phyloP scores from a whole-genome alignment of 2,329 filamentous ascomycete genomes.

The Fusarium coffeatum region DNA sequence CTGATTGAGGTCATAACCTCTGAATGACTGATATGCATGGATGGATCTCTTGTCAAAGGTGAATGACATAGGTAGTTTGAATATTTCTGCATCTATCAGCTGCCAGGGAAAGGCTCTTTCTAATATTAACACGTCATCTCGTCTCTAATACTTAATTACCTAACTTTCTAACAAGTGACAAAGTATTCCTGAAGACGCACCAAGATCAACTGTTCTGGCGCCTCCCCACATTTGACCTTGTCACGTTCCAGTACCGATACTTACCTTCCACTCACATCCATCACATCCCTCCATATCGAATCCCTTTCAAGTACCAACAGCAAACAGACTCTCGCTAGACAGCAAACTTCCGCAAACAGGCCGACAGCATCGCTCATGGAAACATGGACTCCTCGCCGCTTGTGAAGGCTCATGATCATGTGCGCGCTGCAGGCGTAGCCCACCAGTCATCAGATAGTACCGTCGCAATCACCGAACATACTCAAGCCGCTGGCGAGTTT shows the following conservation, averaged over 20 bases:
- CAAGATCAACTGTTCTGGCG: constrained; percentile 22
- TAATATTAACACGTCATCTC: not conserved
- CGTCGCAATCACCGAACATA: constrained; percentile 87
- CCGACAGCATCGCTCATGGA: constrained; percentile 15
- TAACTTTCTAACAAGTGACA: not conserved
- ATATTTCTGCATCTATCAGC: not conserved
- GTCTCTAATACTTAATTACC: not conserved
- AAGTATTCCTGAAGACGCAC: not conserved
- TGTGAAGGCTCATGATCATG: constrained; percentile 85
- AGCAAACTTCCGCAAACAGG: not conserved
- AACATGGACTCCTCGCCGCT: constrained; percentile 55
- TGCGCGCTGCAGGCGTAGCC: constrained; percentile 82
- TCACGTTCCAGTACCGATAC: constrained; percentile 28
- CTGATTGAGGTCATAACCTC: not conserved
- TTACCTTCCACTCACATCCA: not conserved
- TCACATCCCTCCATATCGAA: constrained; percentile 1
- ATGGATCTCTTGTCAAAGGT: constrained; percentile 1
- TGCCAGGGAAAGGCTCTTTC: not conserved
- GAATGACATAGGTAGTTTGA: not conserved
- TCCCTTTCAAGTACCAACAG: constrained; percentile 1
- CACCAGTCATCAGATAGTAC: constrained; percentile 79
- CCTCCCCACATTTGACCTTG: constrained; percentile 39
- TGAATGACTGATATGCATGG: constrained; percentile 1
- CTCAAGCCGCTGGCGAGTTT: constrained; percentile 88
- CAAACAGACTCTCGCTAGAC: not conserved